These are phyloP conservation scores for Platanthera guangdongensis DNA, from an alignment of 106 monocot genomes.

Conservation along the genomic window DNA sequence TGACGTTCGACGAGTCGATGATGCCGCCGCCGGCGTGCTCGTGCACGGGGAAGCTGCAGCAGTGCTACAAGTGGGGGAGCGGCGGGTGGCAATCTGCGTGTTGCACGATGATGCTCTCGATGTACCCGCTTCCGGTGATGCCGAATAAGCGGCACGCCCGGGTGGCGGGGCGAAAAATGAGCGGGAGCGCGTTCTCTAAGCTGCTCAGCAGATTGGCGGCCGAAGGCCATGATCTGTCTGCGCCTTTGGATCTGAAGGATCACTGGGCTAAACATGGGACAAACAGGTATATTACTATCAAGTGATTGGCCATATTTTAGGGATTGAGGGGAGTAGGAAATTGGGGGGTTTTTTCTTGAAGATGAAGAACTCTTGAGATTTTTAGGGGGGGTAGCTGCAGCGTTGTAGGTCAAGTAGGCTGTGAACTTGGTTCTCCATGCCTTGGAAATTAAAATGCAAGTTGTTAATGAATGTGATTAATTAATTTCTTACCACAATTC, in stretches of 20 bases:
- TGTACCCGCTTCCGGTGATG: slow-evolving; percentile 54
- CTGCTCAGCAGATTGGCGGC: slow-evolving; percentile 45
- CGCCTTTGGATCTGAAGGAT: slow-evolving; percentile 46
- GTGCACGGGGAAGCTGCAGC: slow-evolving; percentile 47
- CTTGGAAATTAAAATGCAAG: background rate
- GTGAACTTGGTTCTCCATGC: background rate
- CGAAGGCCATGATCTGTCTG: slow-evolving; percentile 50
- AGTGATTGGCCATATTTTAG: slow-evolving; percentile 11
- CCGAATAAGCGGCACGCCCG: slow-evolving; percentile 51
- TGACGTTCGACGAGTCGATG: slow-evolving; percentile 45
- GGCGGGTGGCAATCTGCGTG: slow-evolving; percentile 68
- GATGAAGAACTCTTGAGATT: background rate
- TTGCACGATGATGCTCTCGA: slow-evolving; percentile 47
- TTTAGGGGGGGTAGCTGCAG: background rate
- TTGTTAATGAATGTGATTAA: background rate
- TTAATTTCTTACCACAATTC: background rate
- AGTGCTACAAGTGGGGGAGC: slow-evolving; percentile 67
- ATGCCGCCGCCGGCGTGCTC: slow-evolving; percentile 56
- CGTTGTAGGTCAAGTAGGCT: background rate
- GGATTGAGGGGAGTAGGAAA: background rate
- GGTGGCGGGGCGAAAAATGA: slow-evolving; percentile 58
- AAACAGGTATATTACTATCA: slow-evolving; percentile 65
- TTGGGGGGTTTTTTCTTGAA: background rate
- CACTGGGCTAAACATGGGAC: slow-evolving; percentile 80
- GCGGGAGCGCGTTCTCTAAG: slow-evolving; percentile 47